phyloP scores from a whole-genome alignment of 805 yeast genomes.

The Aciculoconidium aculeatum region DNA sequence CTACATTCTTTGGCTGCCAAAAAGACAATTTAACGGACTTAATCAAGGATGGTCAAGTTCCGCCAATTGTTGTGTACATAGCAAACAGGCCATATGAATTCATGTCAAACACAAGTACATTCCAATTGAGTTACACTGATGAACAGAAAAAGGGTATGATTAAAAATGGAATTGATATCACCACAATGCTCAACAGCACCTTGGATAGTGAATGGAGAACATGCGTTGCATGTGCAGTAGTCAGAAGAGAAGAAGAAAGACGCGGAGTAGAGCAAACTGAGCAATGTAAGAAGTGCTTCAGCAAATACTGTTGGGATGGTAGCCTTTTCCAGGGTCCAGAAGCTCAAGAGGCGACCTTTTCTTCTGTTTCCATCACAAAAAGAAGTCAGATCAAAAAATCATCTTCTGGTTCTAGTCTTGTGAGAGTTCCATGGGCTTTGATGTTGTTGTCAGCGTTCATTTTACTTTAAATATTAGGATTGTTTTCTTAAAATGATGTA shows the following conservation, averaged over 20 bases:
- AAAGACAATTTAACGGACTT: constrained; percentile 54
- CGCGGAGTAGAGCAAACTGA: constrained; percentile 51
- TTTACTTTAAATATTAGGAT: no score
- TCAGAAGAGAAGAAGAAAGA: constrained; percentile 74
- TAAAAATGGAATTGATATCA: constrained; percentile 67
- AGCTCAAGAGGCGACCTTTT: neutral
- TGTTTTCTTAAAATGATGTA: no score
- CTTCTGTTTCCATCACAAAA: neutral
- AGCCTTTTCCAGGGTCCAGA: constrained; percentile 1
- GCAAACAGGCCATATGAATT: constrained; percentile 68
- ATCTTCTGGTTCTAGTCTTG: constrained; percentile 1
- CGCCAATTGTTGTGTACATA: constrained; percentile 73
- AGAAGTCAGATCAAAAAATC: neutral
- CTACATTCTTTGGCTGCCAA: constrained; percentile 82
- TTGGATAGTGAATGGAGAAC: constrained; percentile 62
- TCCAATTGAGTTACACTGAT: constrained; percentile 54
- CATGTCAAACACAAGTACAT: constrained; percentile 69
- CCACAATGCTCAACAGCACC: constrained; percentile 61
- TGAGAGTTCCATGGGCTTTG: neutral
- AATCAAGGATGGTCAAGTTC: constrained; percentile 34
- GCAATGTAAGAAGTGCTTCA: constrained; percentile 69
- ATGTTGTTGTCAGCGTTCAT: no score
- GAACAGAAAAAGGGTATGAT: constrained; percentile 56
- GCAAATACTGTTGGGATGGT: constrained; percentile 74
- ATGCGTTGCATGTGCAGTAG: constrained; percentile 79